These are phyloP conservation scores for Babesia sp. DNA, from an alignment of 169 alveolate species.

Conservation along the genomic window DNA sequence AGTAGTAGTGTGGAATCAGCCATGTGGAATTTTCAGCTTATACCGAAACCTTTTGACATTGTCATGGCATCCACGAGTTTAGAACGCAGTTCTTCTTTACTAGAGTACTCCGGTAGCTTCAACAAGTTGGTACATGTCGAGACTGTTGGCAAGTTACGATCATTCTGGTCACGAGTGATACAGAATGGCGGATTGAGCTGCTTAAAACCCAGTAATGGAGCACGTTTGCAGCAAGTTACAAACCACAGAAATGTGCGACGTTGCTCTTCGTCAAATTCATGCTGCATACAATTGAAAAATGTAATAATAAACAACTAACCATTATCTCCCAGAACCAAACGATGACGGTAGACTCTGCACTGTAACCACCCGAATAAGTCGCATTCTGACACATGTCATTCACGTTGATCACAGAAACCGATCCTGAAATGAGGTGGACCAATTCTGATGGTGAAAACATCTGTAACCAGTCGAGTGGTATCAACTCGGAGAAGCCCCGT, in stretches of 20 bases:
- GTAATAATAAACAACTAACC: constrained; percentile 12
- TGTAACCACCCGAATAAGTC: constrained; percentile 89
- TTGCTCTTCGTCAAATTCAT: constrained; percentile 77
- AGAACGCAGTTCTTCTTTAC: constrained; percentile 22
- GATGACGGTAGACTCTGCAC: constrained; percentile 80
- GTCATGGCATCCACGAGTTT: constrained; percentile 62
- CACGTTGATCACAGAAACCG: constrained; percentile 86
- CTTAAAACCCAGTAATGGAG: constrained; percentile 93
- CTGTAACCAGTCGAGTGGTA: constrained; percentile 87
- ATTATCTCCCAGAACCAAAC: constrained; percentile 92
- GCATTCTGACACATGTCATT: constrained; percentile 86
- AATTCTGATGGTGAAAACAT: constrained; percentile 92
- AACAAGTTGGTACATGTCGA: constrained; percentile 96
- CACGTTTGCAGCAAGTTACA: constrained; percentile 94
- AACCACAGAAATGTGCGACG: constrained; percentile 89
- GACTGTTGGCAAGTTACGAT: constrained; percentile 91
- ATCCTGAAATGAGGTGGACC: constrained; percentile 92
- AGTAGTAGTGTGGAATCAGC: too few relatives aligned
- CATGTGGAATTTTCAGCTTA: constrained; percentile 14
- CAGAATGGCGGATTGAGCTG: constrained; percentile 91
- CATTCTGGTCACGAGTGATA: constrained; percentile 85
- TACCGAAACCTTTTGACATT: constrained; percentile 58
- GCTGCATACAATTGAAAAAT: constrained; percentile 14
- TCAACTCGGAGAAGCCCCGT: constrained; percentile 88
- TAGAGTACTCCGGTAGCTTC: constrained; percentile 89